Conservation (phyloP, 2,329 filamentous ascomycete species). For the Ophiostoma quercus region DNA sequence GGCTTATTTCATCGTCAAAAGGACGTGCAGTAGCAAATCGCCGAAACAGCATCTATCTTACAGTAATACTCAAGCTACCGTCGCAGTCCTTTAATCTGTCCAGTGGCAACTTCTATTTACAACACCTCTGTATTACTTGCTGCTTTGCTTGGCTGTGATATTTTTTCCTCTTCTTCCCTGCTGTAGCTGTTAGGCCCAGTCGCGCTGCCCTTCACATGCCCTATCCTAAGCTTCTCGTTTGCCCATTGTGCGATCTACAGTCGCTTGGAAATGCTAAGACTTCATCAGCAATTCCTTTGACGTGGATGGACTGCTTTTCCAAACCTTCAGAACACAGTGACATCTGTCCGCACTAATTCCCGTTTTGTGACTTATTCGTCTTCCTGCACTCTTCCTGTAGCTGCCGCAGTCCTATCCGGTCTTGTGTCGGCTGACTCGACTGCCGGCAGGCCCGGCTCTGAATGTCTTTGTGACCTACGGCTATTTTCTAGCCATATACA, state of each 20-base stretch:
- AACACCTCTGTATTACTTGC: neutral
- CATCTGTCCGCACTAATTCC: neutral
- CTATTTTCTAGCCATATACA: neutral
- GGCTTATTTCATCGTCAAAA: neutral
- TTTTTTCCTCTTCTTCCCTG: neutral
- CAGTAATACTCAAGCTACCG: neutral
- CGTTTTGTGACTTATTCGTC: neutral
- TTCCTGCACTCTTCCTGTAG: neutral
- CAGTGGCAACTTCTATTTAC: neutral
- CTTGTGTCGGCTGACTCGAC: constrained; percentile 8
- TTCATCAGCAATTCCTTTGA: neutral
- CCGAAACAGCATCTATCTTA: neutral
- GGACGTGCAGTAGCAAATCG: neutral
- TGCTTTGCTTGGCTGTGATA: neutral
- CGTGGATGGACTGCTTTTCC: neutral
- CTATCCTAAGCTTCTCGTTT: neutral
- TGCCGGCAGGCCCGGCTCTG: constrained; percentile 2
- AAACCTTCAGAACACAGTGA: neutral
- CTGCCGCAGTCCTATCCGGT: neutral
- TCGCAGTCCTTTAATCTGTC: neutral
- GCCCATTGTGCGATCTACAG: neutral
- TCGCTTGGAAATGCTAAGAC: neutral
- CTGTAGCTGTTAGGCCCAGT: neutral
- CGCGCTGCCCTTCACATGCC: neutral
- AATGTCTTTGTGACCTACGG: neutral